A percentile compares a stretch with the other conserved stretches of the same genome.
phyloP scores from a whole-genome alignment of 2,329 filamentous ascomycete genomes.

The Fusarium pseudograminearum region DNA sequence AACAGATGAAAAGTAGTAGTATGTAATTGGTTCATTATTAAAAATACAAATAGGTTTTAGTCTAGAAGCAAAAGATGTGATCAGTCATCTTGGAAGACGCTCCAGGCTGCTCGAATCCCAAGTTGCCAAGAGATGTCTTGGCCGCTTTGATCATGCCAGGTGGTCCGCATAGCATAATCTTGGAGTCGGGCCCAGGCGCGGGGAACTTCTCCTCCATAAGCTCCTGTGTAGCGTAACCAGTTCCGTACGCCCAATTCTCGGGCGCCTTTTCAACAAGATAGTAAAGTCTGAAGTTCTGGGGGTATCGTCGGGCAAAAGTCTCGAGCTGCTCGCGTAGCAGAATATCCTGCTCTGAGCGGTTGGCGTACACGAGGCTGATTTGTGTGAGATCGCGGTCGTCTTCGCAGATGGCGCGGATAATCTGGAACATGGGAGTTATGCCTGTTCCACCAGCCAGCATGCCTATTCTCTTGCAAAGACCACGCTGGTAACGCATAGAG shows the following conservation, averaged over 20 bases:
- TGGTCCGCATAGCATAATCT: conserved; percentile 70
- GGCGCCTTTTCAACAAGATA: conserved; percentile 66
- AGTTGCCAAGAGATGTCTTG: conserved; percentile 61
- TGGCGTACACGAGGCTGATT: conserved; percentile 70
- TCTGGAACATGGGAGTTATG: conserved; percentile 58
- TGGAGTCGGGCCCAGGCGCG: conserved; percentile 58
- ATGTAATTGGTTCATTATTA: conserved; percentile 4
- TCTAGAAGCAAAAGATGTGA: conserved; percentile 66
- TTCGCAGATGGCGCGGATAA: conserved; percentile 73
- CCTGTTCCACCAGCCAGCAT: conserved; percentile 65
- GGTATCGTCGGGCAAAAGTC: conserved; percentile 61
- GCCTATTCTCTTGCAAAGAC: conserved; percentile 59
- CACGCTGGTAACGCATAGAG: conserved; percentile 63
- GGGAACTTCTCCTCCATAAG: conserved; percentile 64
- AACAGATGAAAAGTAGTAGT: background rate
- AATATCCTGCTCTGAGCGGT: conserved; percentile 69
- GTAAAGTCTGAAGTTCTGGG: conserved; percentile 65
- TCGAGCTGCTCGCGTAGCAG: conserved; percentile 69
- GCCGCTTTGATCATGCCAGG: conserved; percentile 69
- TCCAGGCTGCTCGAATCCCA: conserved; percentile 65
- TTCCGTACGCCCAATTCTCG: conserved; percentile 60
- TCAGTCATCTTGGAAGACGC: conserved; percentile 65
- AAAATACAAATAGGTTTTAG: background rate
- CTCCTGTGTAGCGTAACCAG: conserved; percentile 64
- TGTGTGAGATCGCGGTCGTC: conserved; percentile 68